Conservation (phyloP, 2,329 filamentous ascomycete genomes). For the Sclerotinia borealis region DNA sequence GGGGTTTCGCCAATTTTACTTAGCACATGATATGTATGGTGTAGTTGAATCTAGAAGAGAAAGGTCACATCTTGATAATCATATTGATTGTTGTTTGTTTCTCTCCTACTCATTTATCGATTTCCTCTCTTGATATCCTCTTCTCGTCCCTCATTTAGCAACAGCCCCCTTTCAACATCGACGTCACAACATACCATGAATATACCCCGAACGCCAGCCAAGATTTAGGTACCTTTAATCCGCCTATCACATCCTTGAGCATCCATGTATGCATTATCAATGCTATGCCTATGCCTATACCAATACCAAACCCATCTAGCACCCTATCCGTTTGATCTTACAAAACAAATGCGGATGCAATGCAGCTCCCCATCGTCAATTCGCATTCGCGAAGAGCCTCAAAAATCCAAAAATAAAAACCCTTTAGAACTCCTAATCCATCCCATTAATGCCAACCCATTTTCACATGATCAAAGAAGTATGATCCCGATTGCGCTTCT, state of each 20-base stretch:
- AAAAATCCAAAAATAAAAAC: background rate
- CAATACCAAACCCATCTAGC: background rate
- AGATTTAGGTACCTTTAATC: background rate
- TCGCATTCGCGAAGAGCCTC: background rate
- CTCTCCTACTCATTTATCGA: background rate
- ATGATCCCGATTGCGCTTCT: background rate
- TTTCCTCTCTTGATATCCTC: background rate
- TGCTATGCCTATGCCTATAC: background rate
- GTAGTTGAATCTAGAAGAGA: background rate
- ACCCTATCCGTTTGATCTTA: background rate
- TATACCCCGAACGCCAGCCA: background rate
- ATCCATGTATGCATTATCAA: background rate
- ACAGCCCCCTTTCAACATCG: background rate
- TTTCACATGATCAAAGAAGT: background rate
- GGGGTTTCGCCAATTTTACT: too few species aligned
- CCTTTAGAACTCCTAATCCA: background rate
- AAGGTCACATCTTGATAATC: background rate
- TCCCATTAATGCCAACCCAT: background rate
- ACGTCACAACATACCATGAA: background rate
- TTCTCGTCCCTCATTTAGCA: background rate
- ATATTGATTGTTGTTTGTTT: background rate
- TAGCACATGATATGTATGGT: background rate
- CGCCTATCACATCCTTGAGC: background rate
- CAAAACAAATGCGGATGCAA: background rate
- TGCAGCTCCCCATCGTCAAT: background rate